Conservation (phyloP, 2,329 filamentous ascomycete genomes). For the Cladosporium velox region DNA sequence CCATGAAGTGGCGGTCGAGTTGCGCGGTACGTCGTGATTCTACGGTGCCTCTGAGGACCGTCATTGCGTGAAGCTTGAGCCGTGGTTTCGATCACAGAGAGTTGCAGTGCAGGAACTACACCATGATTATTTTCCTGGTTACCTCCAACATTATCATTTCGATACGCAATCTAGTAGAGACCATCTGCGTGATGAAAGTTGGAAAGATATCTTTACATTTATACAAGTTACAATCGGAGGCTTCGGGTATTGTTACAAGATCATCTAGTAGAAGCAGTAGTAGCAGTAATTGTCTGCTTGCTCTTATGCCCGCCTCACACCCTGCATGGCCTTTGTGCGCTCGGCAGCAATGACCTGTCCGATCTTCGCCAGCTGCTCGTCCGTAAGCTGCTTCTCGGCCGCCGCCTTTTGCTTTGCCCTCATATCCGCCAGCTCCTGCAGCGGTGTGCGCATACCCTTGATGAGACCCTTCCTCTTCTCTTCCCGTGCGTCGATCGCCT, state of each 20-base stretch:
- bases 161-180: neutral
- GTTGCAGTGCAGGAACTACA: neutral
- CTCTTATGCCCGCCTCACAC: neutral
- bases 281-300: neutral
- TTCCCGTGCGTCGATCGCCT: constrained; percentile 57
- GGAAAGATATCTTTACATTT: constrained; percentile 17
- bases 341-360: constrained; percentile 43
- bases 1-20: neutral
- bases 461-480: constrained; percentile 45
- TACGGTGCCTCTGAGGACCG: neutral
- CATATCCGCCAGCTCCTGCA: constrained; percentile 45
- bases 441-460: constrained; percentile 49
- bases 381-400: constrained; percentile 83
- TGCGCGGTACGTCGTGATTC: neutral
- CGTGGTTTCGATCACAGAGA: neutral
- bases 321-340: constrained; percentile 16
- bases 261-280: neutral
- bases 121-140: too few relatives aligned
- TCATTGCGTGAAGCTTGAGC: neutral
- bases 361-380: constrained; percentile 78
- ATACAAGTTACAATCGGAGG: constrained; percentile 14
- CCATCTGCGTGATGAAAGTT: neutral
- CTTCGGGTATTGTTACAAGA: constrained; percentile 15
- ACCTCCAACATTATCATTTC: neutral
- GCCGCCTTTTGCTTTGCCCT: constrained; percentile 70